phyloP scores from a whole-genome alignment of 2,329 filamentous ascomycete genomes.

The Xylariaceae sp. region DNA sequence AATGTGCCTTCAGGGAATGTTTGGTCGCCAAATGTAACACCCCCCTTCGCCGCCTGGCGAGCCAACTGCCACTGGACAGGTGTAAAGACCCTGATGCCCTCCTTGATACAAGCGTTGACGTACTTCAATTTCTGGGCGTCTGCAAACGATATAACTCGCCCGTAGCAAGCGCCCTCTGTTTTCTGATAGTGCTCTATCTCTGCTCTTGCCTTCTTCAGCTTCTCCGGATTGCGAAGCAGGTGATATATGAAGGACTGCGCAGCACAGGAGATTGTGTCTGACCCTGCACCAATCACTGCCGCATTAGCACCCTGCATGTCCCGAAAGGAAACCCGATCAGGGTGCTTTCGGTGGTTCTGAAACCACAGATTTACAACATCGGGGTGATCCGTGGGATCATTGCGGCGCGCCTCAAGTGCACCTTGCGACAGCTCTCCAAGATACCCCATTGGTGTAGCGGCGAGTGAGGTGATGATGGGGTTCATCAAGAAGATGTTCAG shows the following conservation, averaged over 20 bases:
- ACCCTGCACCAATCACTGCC: conserved; percentile 12
- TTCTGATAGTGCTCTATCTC: conserved; percentile 24
- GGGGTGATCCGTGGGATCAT: conserved; percentile 25
- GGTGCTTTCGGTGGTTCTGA: conserved; percentile 22
- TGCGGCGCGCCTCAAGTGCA: conserved; percentile 15
- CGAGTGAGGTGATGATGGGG: conserved; percentile 16
- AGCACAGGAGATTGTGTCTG: conserved; percentile 22
- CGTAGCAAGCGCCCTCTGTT: conserved; percentile 13
- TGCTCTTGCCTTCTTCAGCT: conserved; percentile 9
- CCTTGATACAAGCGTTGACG: conserved; percentile 38
- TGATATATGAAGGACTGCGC: conserved; percentile 24
- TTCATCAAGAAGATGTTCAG: conserved; percentile 29
- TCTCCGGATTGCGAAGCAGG: conserved; percentile 17
- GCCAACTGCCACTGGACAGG: conserved; percentile 16
- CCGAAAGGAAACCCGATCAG: conserved; percentile 29
- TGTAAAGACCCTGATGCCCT: conserved; percentile 34
- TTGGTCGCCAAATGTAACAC: conserved; percentile 29
- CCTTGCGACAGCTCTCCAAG: conserved; percentile 12
- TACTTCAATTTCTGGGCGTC: conserved; percentile 36
- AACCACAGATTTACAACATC: conserved; percentile 31
- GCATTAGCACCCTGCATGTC: conserved; percentile 34
- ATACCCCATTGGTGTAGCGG: conserved; percentile 9
- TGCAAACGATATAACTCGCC: conserved; percentile 21
- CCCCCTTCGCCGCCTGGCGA: conserved; percentile 26
- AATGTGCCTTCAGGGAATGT: conserved; percentile 33